Evolutionary conservation across 208 protist genomes (phyloP), one percentile per base, ranked within the genome.

Genomic region (Leishmania aethiopica): DNA sequence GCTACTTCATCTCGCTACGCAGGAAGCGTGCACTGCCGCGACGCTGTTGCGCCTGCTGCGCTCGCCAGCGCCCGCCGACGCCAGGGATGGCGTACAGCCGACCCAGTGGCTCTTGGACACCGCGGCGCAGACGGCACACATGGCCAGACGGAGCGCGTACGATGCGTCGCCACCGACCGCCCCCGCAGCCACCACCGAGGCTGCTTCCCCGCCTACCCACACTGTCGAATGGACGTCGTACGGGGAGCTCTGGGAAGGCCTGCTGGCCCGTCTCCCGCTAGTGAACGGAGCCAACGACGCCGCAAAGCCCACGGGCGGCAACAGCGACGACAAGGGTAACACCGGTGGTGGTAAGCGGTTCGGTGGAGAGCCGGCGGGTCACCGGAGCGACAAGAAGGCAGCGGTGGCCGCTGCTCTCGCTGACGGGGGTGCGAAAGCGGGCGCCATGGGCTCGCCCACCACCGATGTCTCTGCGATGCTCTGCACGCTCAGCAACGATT

Each of bases 1-100:
- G 40, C 82, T 85, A 13, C 71, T 85, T 22, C 82, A 35, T 37
- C 47, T 85, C 25, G 82, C 82, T 45, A 75, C 49, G 57, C 82
- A 77, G 59, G 62, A 79, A 7, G 82, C 82, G 1, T 35, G 66
- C 40, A 66, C 75, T 2, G 82, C 82, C 0, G 82, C 77, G 25
- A 57, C 76, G 11, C 70, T 85, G 40, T 57, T 85, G 45, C 59
- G 60, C 0, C 42, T 70, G 19, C 37, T 57, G 19, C 62, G 60
- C 77, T 60, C 70, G 28, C 25, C 49, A 45, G 28, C 25, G n/a
- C 72, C 72, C 49, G 17, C 49, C 42, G 22, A 51, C 69, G 25
- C 49, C 42, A 3, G 42, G 32, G 22, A 17, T 73, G 69, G 10
- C 22, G 69, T 11, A 25, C 69, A 73, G 42, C 13, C 42, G 2